These are phyloP conservation scores for Knufia fluminis DNA, from an alignment of 2,329 filamentous ascomycete genomes.

Conservation along the genomic window DNA sequence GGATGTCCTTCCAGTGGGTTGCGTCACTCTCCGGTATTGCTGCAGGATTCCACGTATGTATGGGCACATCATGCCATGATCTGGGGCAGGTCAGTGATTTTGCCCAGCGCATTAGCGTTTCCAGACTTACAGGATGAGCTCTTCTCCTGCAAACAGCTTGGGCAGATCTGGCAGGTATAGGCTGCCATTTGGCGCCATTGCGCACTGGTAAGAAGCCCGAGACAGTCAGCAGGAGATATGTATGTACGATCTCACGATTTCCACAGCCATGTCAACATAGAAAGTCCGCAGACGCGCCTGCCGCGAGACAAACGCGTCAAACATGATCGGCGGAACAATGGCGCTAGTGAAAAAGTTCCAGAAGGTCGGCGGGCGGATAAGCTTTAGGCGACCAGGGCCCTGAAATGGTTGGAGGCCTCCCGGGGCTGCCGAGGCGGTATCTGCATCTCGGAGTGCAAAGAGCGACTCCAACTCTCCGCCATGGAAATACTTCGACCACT, in stretches of 20 bases:
- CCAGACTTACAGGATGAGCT: conserved; percentile 3
- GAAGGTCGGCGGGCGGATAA: background rate
- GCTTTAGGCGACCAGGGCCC: background rate
- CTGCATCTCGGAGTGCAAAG: too few relatives aligned
- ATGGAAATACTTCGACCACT: background rate
- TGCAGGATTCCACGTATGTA: background rate
- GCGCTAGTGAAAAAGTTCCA: background rate
- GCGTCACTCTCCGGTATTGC: background rate
- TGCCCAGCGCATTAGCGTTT: background rate
- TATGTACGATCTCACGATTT: background rate
- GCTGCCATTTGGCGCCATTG: conserved; percentile 7
- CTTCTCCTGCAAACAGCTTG: conserved; percentile 9
- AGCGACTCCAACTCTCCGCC: background rate
- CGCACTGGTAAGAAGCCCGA: background rate
- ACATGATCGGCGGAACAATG: background rate
- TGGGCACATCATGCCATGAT: conserved; percentile 5
- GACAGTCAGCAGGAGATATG: background rate
- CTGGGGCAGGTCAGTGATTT: background rate
- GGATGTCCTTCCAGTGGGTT: background rate
- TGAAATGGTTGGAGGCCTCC: too few relatives aligned
- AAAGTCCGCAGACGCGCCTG: conserved; percentile 1
- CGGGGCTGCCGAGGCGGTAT: too few relatives aligned
- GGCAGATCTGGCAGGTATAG: conserved; percentile 7
- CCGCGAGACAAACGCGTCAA: conserved; percentile 9
- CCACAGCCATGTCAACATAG: background rate